Base-by-base conservation (phyloP, 2,329 filamentous ascomycete species). In the Penicillium janthinellum region DNA sequence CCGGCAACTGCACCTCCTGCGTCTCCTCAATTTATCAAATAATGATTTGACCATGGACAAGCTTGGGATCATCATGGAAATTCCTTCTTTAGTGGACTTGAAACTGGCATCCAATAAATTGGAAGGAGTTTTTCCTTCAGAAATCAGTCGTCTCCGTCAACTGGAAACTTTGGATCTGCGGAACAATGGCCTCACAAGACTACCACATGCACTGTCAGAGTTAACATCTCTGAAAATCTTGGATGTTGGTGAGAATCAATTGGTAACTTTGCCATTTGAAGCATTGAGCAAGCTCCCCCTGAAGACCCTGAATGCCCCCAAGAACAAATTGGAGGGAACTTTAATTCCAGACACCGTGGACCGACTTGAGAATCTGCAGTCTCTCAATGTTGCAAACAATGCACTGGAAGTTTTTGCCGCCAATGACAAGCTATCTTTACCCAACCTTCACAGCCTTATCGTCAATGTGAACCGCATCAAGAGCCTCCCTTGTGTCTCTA, bases 131-230 rank as follows among this genome's bases (percentile, higher is more conserved):
- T 77, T 97, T 2, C 84, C 88, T 47, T 71, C 84, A 0, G 82
- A 80, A n/a, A 81, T 96, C 35, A 80, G 84, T 22, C 82, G 82
- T 5, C 80, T 98, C 15, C 78, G 75, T 38, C 86, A 88, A 53
- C 81, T 99, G 0, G 92, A 97, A 73, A 83, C 88, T 17, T 80
- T 98, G 8, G 93, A 98, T 64, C 71, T 98, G 8, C 90, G 91
- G 63, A 85, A 85, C 14, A 99, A 99, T 76, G 86, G 87, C 61
- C 82, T 99, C 20, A 86, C 88, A 7, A 81, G 82, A 1, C 79
- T 99, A 15, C 91, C 92, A 0, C 77, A 83, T 10, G 84, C 84
- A 12, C 72, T 97, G 1, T 82, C 83, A n/a, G 84, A 85, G 31
- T 83, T 98, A 63, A 79, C 80, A 2, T 84, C 84, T 25, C 83